Percentiles rank a stretch among this genome's conserved stretches.
phyloP scores from a whole-genome alignment of 306 rosid genomes.

The Acacia crassicarpa region DNA sequence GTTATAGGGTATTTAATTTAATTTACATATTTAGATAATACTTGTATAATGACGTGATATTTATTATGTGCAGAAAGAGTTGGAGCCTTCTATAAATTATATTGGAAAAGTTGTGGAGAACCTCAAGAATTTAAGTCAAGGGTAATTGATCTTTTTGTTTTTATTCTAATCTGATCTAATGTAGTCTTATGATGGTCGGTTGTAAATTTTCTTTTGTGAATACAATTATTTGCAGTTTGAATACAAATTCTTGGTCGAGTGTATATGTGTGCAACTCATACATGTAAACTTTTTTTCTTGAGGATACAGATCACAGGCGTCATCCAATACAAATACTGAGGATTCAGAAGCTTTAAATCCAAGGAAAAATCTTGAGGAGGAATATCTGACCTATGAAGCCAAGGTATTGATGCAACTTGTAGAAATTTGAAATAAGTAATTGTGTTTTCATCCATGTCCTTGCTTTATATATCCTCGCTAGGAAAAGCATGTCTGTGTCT shows the following conservation, averaged over 20 bases:
- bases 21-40: conserved; percentile 3
- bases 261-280: background rate
- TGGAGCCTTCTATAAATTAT: conserved; percentile 72
- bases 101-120: conserved; percentile 76
- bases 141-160: conserved; percentile 51
- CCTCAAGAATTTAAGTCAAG: conserved; percentile 64
- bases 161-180: conserved; percentile 9
- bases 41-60: conserved; percentile 26
- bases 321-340: conserved; percentile 49
- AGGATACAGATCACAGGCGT: conserved; percentile 57
- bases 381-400: too few relatives aligned
- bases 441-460: too few relatives aligned
- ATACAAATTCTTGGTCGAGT: background rate
- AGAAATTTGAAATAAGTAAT: too few relatives aligned
- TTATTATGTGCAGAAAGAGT: conserved; percentile 69
- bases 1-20: conserved; percentile 62
- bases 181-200: background rate
- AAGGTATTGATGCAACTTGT: too few relatives aligned
- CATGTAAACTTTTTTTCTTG: conserved; percentile 20
- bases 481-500: too few relatives aligned
- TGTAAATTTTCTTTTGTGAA: conserved; percentile 7
- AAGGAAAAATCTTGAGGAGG: conserved; percentile 87
- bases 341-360: conserved; percentile 64
- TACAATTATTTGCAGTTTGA: conserved; percentile 1
- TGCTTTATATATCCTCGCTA: too few relatives aligned